Evolutionary conservation across 345 rosid genomes (phyloP), one percentile per base, ranked within the genome.

Genomic region (Gossypium herbaceum): DNA sequence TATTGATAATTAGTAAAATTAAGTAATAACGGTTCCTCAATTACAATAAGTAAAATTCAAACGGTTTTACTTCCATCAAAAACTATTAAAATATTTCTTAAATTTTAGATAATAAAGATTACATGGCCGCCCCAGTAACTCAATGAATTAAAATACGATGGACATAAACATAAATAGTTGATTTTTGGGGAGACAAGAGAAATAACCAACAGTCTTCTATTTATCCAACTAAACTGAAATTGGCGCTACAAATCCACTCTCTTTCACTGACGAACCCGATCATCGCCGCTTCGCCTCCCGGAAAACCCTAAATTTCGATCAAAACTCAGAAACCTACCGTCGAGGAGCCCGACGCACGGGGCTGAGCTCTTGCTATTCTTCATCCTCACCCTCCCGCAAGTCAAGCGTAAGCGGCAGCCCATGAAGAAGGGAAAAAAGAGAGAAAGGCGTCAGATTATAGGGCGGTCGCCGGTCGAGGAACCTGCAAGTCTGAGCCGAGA

Each of bases 401-500:
- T 34, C 39, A 34, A 34, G 39, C 6, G 39, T 4, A 34, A 34
- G 6, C 39, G 6, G 39, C 39, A 34, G 39, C 39, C 27, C 56
- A 88, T 81, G 77, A 88, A 84, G 79, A 89, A 71, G 83, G 77
- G 60, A 81, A 85, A 54, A 88, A 79, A 77, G 77, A 84, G 76
- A 90, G 84, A 79, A 78, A 88, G 44, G 87, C 81, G 6, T 74
- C 86, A 47, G 43, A 81, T 91, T 34, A 79, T 81, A 12, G 61
- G 93, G 76, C 87, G 97, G 54, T 3, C 85, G 9, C 97, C 97
- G 4, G 87, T 89, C 63, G 88, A 87, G 85, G 89, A 87, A 72
- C 89, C 90, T 15, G 85, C 74, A 63, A 80, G 82, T 69, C 15
- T 85, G 16, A 84, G 88, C 67, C 76, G 81, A 78, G 76, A 75